Percentiles rank a stretch among this genome's conserved stretches.
Evolutionary conservation across 2,329 filamentous ascomycete genomes (phyloP).

Genomic region (Aspergillus sp.): DNA sequence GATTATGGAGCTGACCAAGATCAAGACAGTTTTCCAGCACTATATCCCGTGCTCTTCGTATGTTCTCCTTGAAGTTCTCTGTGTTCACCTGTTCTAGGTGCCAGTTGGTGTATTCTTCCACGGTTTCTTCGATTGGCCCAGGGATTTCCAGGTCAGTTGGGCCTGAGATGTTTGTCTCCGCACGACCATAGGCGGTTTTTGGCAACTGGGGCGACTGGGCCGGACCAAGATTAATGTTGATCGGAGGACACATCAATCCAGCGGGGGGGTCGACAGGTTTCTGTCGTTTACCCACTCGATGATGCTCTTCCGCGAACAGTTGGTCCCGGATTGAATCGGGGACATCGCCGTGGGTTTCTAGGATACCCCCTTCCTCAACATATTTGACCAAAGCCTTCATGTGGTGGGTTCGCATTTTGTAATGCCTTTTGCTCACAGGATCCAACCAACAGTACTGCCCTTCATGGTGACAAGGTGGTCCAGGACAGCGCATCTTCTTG

Average conservation of each 20-base stretch:
- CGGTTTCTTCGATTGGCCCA: conserved; percentile 10
- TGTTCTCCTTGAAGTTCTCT: conserved; percentile 11
- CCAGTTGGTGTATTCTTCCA: conserved; percentile 15
- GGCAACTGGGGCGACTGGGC: conserved; percentile 10
- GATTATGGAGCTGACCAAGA: no score
- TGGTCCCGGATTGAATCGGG: conserved; percentile 4
- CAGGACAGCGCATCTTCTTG: no score
- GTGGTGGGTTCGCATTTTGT: conserved; percentile 2
- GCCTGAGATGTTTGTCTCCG: not conserved
- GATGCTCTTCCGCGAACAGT: conserved; percentile 10
- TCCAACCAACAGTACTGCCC: conserved; percentile 15
- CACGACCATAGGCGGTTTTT: not conserved
- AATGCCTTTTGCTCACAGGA: conserved; percentile 5
- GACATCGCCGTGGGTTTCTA: conserved; percentile 7
- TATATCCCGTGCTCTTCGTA: conserved; percentile 15
- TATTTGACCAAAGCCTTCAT: conserved; percentile 10
- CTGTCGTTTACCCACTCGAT: conserved; percentile 15
- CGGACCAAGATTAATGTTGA: conserved; percentile 30
- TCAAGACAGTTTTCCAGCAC: not conserved
- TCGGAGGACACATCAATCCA: conserved; percentile 17
- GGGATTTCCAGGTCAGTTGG: conserved; percentile 4
- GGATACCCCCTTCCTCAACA: conserved; percentile 5
- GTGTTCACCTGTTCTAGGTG: conserved; percentile 12
- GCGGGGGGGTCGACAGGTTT: conserved; percentile 14
- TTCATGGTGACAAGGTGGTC: no score